Percentiles rank a stretch among this genome's conserved stretches.
Conservation (phyloP, 495 filamentous ascomycete species). For the Annulohypoxylon moriforme region DNA sequence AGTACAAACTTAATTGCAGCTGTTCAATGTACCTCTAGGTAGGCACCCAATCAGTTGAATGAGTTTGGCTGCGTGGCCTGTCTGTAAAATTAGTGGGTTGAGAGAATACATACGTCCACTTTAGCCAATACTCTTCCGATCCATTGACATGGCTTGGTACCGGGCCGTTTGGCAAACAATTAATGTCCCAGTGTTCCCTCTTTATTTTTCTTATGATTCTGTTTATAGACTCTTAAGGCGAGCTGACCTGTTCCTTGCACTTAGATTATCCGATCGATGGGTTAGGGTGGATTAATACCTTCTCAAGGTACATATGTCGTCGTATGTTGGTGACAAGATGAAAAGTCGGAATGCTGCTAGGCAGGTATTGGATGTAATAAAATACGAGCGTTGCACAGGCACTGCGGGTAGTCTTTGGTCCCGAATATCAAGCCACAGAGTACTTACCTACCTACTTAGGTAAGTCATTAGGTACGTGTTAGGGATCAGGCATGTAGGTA, state of each 20-base stretch:
- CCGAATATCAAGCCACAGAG: slow-evolving; percentile 20
- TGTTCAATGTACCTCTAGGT: neutral
- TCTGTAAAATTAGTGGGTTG: slow-evolving; percentile 33
- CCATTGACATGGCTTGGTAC: slow-evolving; percentile 23
- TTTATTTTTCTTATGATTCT: slow-evolving; percentile 4
- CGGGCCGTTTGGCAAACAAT: slow-evolving; percentile 42
- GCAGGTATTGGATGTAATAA: neutral
- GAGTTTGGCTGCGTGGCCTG: slow-evolving; percentile 27
- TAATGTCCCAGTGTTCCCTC: slow-evolving; percentile 11
- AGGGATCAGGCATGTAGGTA: neutral
- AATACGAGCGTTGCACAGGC: slow-evolving; percentile 39
- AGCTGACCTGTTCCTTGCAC: slow-evolving; percentile 15
- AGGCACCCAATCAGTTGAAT: slow-evolving; percentile 30
- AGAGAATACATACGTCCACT: slow-evolving; percentile 29
- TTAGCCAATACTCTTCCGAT: slow-evolving; percentile 34
- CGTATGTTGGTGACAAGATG: too few species aligned
- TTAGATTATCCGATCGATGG: slow-evolving; percentile 29
- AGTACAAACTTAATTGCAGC: slow-evolving; percentile 14
- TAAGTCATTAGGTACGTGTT: neutral
- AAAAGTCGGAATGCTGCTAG: neutral
- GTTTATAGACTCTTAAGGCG: slow-evolving; percentile 4
- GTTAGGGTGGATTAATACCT: slow-evolving; percentile 25
- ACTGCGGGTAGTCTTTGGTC: neutral
- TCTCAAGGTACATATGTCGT: neutral
- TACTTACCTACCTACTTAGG: neutral